A percentile compares a stretch with the other conserved stretches of the same genome.
Conservation (phyloP, 805 yeast genomes). For the Pichia paraexigua region DNA sequence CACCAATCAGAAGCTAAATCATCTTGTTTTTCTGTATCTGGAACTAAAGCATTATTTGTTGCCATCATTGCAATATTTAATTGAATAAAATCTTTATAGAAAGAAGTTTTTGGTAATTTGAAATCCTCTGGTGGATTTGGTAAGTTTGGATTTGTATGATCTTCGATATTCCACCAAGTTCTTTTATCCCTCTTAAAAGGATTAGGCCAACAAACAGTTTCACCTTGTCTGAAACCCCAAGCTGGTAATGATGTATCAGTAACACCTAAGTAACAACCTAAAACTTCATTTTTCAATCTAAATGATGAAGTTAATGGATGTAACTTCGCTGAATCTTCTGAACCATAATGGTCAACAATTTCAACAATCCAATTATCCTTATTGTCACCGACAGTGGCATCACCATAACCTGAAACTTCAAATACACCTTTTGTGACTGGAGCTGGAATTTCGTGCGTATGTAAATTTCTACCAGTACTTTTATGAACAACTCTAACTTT, state of each 20-base stretch:
- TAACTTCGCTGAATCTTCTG: constrained; percentile 42
- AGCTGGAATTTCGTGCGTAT: constrained; percentile 74
- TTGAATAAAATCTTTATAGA: constrained; percentile 68
- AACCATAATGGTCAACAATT: constrained; percentile 54
- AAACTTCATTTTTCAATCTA: constrained; percentile 51
- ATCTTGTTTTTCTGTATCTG: constrained; percentile 70
- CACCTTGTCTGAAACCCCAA: constrained; percentile 86
- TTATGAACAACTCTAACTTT: constrained; percentile 65
- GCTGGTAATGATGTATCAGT: constrained; percentile 61
- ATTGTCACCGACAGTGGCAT: constrained; percentile 57
- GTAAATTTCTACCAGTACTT: constrained; percentile 64
- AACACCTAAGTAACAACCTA: constrained; percentile 75
- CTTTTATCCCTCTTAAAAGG: constrained; percentile 71
- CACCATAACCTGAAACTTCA: constrained; percentile 89
- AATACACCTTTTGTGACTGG: constrained; percentile 57
- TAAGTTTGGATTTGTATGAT: constrained; percentile 50
- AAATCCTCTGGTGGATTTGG: constrained; percentile 55
- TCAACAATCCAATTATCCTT: constrained; percentile 91
- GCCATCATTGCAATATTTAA: constrained; percentile 84
- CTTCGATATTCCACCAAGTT: constrained; percentile 85
- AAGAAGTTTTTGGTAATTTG: constrained; percentile 65
- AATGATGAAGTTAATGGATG: constrained; percentile 76
- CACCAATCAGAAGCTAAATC: constrained; percentile 66
- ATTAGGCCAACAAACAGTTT: constrained; percentile 69
- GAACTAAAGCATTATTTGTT: constrained; percentile 72